Conservation (phyloP, 148 eudicot genomes). For the Fallopia convolvulus region DNA sequence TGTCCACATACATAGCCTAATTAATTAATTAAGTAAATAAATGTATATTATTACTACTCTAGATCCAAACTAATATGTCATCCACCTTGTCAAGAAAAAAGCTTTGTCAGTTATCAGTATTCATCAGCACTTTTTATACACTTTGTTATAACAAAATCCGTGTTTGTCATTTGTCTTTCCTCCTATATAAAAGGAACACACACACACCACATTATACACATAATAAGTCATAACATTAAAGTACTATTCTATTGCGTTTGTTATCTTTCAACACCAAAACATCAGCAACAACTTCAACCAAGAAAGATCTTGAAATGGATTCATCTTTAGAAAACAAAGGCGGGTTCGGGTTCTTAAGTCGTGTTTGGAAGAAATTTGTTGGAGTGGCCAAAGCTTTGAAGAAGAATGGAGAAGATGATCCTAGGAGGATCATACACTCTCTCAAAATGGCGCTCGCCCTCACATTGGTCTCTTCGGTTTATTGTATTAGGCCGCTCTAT, state of each 20-base stretch:
- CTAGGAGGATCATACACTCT: conserved; percentile 7
- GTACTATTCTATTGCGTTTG: not conserved
- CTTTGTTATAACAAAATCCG: not conserved
- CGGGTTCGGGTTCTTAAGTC: not conserved
- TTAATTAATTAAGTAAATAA: not conserved
- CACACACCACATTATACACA: not conserved
- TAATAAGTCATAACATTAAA: not conserved
- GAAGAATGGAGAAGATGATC: conserved; percentile 12
- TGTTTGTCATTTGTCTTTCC: not conserved
- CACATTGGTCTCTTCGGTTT: conserved; percentile 4
- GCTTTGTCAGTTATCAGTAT: not conserved
- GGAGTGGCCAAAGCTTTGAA: not conserved
- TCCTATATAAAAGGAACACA: conserved; percentile 7
- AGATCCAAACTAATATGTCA: not conserved
- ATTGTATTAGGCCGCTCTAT: conserved; percentile 5
- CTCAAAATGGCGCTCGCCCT: conserved; percentile 10
- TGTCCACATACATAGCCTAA: not conserved
- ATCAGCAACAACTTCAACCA: not conserved
- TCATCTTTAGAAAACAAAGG: not conserved
- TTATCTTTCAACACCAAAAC: not conserved
- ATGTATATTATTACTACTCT: not conserved
- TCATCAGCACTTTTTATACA: not conserved
- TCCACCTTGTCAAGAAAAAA: not conserved
- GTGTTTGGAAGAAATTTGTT: not conserved
- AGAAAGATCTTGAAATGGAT: not conserved